These are phyloP conservation scores for Furcasterigmium furcatum DNA, from an alignment of 2,329 filamentous ascomycete species.

Conservation along the genomic window DNA sequence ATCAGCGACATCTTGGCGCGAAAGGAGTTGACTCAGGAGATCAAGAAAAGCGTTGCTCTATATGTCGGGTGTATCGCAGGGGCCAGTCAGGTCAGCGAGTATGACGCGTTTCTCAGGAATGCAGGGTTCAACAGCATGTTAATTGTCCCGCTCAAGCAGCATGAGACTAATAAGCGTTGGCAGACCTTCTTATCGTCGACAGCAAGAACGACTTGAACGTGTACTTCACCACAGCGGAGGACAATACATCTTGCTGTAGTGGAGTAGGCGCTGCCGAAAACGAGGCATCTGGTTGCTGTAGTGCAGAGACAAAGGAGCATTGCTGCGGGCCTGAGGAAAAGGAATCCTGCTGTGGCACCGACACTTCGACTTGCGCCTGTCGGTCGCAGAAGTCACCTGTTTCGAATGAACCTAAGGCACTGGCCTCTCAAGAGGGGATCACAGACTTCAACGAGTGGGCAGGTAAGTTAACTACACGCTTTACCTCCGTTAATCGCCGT, in stretches of 20 bases:
- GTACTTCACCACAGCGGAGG: slow-evolving; percentile 30
- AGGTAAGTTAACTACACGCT: no score
- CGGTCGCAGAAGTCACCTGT: not conserved
- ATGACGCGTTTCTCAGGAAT: slow-evolving; percentile 44
- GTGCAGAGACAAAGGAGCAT: no score
- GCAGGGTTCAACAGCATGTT: slow-evolving; percentile 46
- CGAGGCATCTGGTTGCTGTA: no score
- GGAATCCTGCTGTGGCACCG: not conserved
- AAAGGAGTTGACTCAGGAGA: slow-evolving; percentile 40
- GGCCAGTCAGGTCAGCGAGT: slow-evolving; percentile 47
- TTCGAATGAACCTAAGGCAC: not conserved
- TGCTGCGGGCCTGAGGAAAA: no score
- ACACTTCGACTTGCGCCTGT: slow-evolving; percentile 7
- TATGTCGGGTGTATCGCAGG: slow-evolving; percentile 61
- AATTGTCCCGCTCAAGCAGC: not conserved
- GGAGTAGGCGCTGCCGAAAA: no score
- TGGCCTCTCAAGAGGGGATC: slow-evolving; percentile 15
- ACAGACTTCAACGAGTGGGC: slow-evolving; percentile 48
- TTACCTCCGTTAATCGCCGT: slow-evolving; percentile 7
- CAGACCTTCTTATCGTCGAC: slow-evolving; percentile 41
- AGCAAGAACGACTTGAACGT: slow-evolving; percentile 44
- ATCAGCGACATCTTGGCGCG: slow-evolving; percentile 57
- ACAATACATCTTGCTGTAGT: slow-evolving; percentile 13
- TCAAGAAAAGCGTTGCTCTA: slow-evolving; percentile 46
- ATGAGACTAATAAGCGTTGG: no score